Evolutionary conservation across 106 monocot species (phyloP), one percentile per base, ranked within the genome.

Genomic region (Dioscorea alata): DNA sequence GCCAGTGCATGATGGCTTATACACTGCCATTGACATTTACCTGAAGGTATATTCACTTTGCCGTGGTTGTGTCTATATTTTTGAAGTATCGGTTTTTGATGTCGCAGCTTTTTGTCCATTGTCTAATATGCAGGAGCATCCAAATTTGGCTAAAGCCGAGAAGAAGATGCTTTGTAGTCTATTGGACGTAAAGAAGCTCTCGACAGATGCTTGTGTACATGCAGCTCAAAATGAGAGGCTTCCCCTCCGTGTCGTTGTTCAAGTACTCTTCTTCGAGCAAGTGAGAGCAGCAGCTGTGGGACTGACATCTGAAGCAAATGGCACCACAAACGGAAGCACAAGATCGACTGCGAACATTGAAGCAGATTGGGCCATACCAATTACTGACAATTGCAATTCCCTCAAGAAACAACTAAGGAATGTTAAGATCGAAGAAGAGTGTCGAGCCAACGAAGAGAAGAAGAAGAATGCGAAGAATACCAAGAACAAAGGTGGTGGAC

Each of bases 221-320:
- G 85, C 83, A 4, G 83, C 83, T 32, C 85, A 93, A 50, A 93
- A 88, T 15, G 92, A 93, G 2, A 66, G 81, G 4, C 83, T 93
- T 48, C 92, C 92, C 5, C 88, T 93, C 23, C 75, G 88, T 21
- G 61, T 83, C 14, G 81, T 88, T 6, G 92, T 88, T n/a, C 92
- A 86, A 63, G 80, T 92, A 73, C 85, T 92, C 71, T 92, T 82
- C 73, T 85, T 92, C 57, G 88, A 92, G 73, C 92, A 92, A 65
- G 13, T 82, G 52, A 76, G 81, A 18, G 75, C 84, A 9, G 52
- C 76, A 3, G 28, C 63, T 4, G 50, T 71, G 28, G 64, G 63
- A 4, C 34, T 48, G 35, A 22, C 49, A 13, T 64, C 72, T 57
- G 23, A 63, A 28, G 13, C 51, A 4, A 66, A 23, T 12, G 57